Base-by-base conservation (phyloP, 2,329 filamentous ascomycete species). In the Colletotrichum costaricense region DNA sequence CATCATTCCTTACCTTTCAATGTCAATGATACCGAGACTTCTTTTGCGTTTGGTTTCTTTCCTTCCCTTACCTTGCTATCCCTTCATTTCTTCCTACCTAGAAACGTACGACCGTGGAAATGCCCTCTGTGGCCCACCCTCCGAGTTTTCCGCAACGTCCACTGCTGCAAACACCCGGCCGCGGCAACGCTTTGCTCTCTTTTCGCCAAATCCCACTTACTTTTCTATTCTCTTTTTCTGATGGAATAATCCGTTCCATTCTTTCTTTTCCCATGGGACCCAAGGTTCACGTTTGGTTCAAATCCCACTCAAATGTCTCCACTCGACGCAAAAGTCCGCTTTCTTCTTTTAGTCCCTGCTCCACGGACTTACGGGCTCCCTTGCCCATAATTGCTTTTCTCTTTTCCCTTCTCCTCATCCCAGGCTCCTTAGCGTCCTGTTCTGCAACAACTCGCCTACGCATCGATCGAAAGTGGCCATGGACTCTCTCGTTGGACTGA, bases 401-500 rank as follows among this genome's bases (percentile, higher is more conserved):
- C 30, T 60, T 35, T 8, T 66, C 26, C 55, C 56, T 16, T 56
- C 19, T 63, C 19, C 52, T 19, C 49, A 49, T 54, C 49, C 62
- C 49, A 33, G 38, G 46, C 46, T 26, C 49, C 52, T 72, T 72
- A 74, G 72, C 72, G 72, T 63, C 28, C 52, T 52, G 58, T 72
- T 74, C 72, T 74, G 72, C 72, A 74, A 74, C 72, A 72, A 55
- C 58, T 67, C 30, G 42, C 52, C 54, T 58, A 63, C 54, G 35
- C 68, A 59, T 35, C 62, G 58, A 72, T 72, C 26, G 56, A 30
- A 22, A 35, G 69, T 24, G 42, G 30, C 26, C 9, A 28, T 59
- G 65, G 38, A 33, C 65, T 33, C 30, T 38, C 19, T 49, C 42
- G 42, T 63, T 42, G 22, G 49, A 30, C 54, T 62, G 49, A 35